phyloP scores from a whole-genome alignment of 2,329 filamentous ascomycete species.

The Ramichloridium luteum region DNA sequence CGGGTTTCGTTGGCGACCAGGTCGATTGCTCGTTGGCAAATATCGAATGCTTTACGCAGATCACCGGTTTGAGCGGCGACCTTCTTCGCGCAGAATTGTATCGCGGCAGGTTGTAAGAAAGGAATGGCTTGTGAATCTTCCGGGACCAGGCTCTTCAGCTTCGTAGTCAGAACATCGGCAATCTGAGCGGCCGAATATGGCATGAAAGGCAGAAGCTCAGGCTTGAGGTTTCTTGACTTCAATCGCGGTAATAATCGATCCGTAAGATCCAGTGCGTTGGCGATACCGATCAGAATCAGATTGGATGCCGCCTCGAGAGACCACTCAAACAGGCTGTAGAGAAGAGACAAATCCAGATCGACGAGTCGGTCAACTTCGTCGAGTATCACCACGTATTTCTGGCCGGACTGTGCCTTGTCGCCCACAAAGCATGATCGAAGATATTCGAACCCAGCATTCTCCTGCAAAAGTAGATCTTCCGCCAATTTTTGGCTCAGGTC shows the following conservation, averaged over 20 bases:
- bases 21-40: conserved; percentile 80
- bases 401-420: conserved; percentile 41
- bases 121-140: conserved; percentile 45
- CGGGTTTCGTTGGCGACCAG: conserved; percentile 76
- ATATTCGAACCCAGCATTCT: conserved; percentile 52
- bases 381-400: conserved; percentile 68
- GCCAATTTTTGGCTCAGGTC: conserved; percentile 75
- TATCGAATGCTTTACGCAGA: conserved; percentile 86
- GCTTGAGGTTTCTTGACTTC: conserved; percentile 85
- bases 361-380: conserved; percentile 95
- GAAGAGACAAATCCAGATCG: conserved; percentile 72
- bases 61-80: conserved; percentile 91
- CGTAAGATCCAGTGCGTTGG: conserved; percentile 89
- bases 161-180: conserved; percentile 70
- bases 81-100: conserved; percentile 89
- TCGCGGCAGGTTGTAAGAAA: conserved; percentile 85
- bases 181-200: conserved; percentile 85
- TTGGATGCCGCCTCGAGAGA: conserved; percentile 69
- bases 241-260: conserved; percentile 88
- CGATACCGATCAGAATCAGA: conserved; percentile 79
- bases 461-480: conserved; percentile 51
- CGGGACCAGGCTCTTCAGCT: conserved; percentile 56
- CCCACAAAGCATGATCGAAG: conserved; percentile 58
- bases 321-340: conserved; percentile 96
- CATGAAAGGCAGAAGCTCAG: conserved; percentile 77